Evolutionary conservation across 257 asterid species (phyloP).

Genomic region (Primulina huaijiensis): DNA sequence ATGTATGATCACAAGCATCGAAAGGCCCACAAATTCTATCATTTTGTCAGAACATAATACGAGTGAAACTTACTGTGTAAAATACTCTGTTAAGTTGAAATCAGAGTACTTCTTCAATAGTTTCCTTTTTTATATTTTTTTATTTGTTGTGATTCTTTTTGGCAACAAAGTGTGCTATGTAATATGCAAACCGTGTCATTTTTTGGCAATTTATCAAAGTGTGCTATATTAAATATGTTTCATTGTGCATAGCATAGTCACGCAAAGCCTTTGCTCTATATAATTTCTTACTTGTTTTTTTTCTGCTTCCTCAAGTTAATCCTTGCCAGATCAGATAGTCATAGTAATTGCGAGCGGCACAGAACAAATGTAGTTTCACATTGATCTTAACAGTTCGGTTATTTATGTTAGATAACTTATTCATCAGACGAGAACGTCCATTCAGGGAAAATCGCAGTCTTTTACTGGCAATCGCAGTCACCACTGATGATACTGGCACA

Average conservation of each 20-base stretch:
- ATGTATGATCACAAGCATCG: constrained; percentile 22
- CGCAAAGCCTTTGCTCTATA: background rate
- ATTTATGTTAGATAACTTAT: background rate
- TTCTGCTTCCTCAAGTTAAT: background rate
- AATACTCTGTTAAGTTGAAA: constrained; percentile 2
- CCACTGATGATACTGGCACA: background rate
- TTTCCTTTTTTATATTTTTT: background rate
- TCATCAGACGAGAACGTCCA: background rate
- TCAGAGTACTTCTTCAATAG: background rate
- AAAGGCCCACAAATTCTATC: constrained; percentile 7
- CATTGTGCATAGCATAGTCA: background rate
- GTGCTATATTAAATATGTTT: background rate
- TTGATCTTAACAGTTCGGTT: background rate
- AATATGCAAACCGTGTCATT: background rate
- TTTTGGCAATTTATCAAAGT: background rate
- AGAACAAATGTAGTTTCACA: background rate
- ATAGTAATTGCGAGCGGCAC: background rate
- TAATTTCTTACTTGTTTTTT: background rate
- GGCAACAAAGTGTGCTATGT: no score
- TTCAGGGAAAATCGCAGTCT: background rate
- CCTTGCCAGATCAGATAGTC: background rate
- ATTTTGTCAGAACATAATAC: background rate
- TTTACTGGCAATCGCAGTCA: background rate
- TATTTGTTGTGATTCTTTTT: background rate
- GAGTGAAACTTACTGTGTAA: constrained; percentile 23